Evolutionary conservation across 2,329 filamentous ascomycete species (phyloP).

Genomic region (Chaetothyriales sp.): DNA sequence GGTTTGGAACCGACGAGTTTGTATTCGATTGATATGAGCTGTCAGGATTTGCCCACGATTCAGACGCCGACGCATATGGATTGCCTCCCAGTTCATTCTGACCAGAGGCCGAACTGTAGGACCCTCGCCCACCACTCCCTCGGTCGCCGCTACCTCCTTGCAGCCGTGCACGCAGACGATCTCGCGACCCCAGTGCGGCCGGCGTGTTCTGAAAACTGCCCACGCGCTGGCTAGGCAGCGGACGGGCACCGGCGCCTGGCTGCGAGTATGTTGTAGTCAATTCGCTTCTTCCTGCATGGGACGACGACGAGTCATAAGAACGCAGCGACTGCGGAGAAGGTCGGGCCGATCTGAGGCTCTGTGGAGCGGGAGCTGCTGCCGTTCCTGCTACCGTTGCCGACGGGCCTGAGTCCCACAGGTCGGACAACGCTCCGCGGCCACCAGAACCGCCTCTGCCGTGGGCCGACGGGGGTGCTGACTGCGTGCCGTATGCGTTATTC

Average conservation of each 20-base stretch:
- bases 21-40: conserved; percentile 7
- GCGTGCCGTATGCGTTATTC: conserved; percentile 19
- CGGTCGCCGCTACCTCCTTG: conserved; percentile 41
- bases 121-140: conserved; percentile 5
- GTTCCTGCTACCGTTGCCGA: conserved; percentile 14
- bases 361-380: conserved; percentile 13
- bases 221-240: conserved; percentile 55
- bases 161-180: conserved; percentile 62
- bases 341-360: conserved; percentile 13
- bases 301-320: conserved; percentile 8
- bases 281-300: conserved; percentile 7
- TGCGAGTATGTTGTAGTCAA: conserved; percentile 3
- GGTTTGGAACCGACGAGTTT: conserved; percentile 3
- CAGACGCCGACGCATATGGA: conserved; percentile 16
- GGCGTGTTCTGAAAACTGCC: conserved; percentile 54
- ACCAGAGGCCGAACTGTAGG: not conserved
- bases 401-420: conserved; percentile 40
- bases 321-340: conserved; percentile 21
- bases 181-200: conserved; percentile 25
- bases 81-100: not conserved
- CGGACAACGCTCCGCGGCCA: conserved; percentile 37
- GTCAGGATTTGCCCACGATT: conserved; percentile 15
- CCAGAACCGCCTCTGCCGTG: conserved; percentile 23
- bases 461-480: conserved; percentile 20
- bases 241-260: conserved; percentile 31